Base-by-base conservation (phyloP, 1,284 basidiomycete species). In the Ustilago trichophora region DNA sequence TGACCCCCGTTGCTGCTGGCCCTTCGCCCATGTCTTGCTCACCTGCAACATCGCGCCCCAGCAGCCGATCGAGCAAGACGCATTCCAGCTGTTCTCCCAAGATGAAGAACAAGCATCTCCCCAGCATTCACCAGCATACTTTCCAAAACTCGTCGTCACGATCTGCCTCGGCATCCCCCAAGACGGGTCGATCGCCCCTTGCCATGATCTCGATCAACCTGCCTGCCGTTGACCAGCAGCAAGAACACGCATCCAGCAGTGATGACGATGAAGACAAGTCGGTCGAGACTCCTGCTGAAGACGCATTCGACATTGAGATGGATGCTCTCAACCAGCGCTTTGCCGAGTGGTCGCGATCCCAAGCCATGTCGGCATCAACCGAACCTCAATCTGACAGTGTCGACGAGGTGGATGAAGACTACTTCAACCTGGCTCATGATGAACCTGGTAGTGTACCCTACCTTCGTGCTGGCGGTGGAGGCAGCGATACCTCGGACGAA, bases 401-500 rank as follows among this genome's bases (percentile, higher is more conserved):
- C 34, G 31, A 21, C 10, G 33, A 38, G 6, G 34, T 41, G 15
- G 63, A 68, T 15, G 56, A 46, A 29, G 57, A 68, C 36, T 68
- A 68, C 46, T 68, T 68, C 35, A 56, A 66, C 47, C 48, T 58
- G 24, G 38, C 40, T 24, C 57, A 57, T 40, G 60, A 64, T 15
- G 43, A 56, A 25, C 38, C 32, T 8, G 27, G 8, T 29, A 29
- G 13, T 13, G 7, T 29, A 13, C 13, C 27, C 7, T 29, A 29
- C 27, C 4, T 40, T 36, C 26, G 19, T 49, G 25, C 24, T 41
- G 9, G 29, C 21, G 32, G 44, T 33, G 50, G 46, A 18, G 50
- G 60, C 21, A 65, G 60, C 46, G 60, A 70, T 19, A 59, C 60
- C 10, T 60, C 55, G 19, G 67, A 70, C 25, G 67, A 70, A 49